Evolutionary conservation across 805 yeast genomes (phyloP).

Genomic region (Wickerhamomyces chambardii): DNA sequence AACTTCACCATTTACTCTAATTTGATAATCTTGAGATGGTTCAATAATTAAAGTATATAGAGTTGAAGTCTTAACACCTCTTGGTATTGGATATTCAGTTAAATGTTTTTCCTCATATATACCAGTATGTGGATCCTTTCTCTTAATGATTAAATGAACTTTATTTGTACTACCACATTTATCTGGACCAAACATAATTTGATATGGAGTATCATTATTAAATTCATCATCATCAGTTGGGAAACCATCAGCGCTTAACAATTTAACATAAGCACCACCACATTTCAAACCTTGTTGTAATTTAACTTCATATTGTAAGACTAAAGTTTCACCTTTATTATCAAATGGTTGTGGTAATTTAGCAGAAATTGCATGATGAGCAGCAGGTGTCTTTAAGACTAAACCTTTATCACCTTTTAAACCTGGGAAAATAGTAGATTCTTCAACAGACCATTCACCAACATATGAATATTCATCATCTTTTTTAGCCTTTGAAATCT

Average conservation of each 20-base stretch:
- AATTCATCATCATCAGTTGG: conserved; percentile 35
- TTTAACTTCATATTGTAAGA: conserved; percentile 85
- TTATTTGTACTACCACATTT: conserved; percentile 76
- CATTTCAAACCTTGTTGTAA: conserved; percentile 71
- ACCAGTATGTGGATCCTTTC: conserved; percentile 45
- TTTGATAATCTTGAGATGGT: conserved; percentile 61
- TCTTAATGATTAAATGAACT: conserved; percentile 66
- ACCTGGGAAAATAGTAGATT: conserved; percentile 47
- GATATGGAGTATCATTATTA: conserved; percentile 62
- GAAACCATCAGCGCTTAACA: conserved; percentile 39
- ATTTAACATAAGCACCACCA: conserved; percentile 86
- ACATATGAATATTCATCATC: conserved; percentile 48
- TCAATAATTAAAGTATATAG: conserved; percentile 72
- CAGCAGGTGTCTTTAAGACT: conserved; percentile 66
- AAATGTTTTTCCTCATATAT: conserved; percentile 64
- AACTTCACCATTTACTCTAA: conserved; percentile 74
- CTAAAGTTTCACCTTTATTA: conserved; percentile 57
- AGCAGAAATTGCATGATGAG: conserved; percentile 75
- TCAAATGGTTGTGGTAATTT: conserved; percentile 47
- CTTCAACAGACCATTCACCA: conserved; percentile 76
- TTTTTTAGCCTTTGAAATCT: conserved; percentile 45
- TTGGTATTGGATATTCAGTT: conserved; percentile 44
- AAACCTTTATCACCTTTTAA: conserved; percentile 64
- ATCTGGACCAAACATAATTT: conserved; percentile 93
- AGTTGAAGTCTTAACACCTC: conserved; percentile 46